These are phyloP conservation scores for Lipomyces spencermartinsiae DNA, from an alignment of 805 yeast species.

Conservation along the genomic window DNA sequence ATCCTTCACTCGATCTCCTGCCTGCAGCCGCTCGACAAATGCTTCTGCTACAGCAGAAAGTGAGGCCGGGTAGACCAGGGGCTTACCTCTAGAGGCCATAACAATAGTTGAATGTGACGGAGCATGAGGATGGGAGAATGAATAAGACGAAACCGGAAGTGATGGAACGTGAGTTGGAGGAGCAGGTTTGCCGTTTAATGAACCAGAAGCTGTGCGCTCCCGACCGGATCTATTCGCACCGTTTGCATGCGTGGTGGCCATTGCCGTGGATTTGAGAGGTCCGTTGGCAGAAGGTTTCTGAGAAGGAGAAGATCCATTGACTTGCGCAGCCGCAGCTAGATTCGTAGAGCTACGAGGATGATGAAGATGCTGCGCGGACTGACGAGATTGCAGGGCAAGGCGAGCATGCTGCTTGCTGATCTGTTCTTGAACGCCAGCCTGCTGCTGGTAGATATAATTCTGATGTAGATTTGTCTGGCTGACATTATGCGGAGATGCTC, in stretches of 20 bases:
- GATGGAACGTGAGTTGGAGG: constrained; percentile 31
- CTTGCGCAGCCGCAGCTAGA: not conserved
- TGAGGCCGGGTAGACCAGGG: constrained; percentile 87
- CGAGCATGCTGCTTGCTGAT: constrained; percentile 8
- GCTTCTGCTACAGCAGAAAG: constrained; percentile 82
- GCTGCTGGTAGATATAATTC: constrained; percentile 14
- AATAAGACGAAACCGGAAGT: constrained; percentile 35
- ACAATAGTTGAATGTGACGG: constrained; percentile 49
- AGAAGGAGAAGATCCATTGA: not conserved
- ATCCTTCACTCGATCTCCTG: constrained; percentile 84
- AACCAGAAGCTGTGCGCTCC: constrained; percentile 5
- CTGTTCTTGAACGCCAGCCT: constrained; percentile 11
- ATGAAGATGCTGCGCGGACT: constrained; percentile 7
- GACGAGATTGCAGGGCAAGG: constrained; percentile 10
- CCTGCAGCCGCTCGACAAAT: constrained; percentile 70
- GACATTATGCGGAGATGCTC: constrained; percentile 8
- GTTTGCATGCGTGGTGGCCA: constrained; percentile 12
- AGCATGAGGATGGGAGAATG: constrained; percentile 34
- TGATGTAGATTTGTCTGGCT: constrained; percentile 19
- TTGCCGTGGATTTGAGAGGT: not conserved
- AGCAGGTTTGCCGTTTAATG: constrained; percentile 8
- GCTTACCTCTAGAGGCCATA: constrained; percentile 58
- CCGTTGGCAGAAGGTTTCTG: not conserved
- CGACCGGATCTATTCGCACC: constrained; percentile 12
- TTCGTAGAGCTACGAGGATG: not conserved